These are phyloP conservation scores for Apium graveolens DNA, from an alignment of 129 eudicot genomes.

Conservation along the genomic window DNA sequence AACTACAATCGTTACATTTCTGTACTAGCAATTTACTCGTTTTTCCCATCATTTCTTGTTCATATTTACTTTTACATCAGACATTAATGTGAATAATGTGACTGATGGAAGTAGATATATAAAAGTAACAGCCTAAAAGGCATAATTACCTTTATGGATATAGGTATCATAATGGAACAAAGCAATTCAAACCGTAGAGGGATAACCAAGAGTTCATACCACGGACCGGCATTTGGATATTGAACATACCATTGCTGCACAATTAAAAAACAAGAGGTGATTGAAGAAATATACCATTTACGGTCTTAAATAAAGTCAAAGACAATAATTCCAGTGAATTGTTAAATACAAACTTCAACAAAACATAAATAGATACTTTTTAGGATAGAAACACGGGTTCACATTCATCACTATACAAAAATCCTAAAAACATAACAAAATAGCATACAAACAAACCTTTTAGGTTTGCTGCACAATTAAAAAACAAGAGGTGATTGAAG, in stretches of 20 bases:
- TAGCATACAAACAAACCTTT: constrained; percentile 43
- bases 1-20: neutral
- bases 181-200: constrained; percentile 97
- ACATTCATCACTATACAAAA: neutral
- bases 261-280: too few species aligned
- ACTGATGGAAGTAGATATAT: neutral
- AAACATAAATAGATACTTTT: neutral
- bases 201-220: constrained; percentile 88
- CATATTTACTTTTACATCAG: neutral
- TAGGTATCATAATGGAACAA: constrained; percentile 99
- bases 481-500: neutral
- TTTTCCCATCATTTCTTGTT: neutral
- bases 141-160: constrained; percentile 74
- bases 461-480: too few species aligned
- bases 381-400: neutral
- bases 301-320: neutral
- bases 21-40: neutral
- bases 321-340: neutral
- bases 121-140: constrained; percentile 1
- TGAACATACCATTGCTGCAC: constrained; percentile 94
- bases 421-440: neutral
- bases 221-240: constrained; percentile 85
- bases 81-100: neutral
- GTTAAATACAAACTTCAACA: neutral
- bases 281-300: neutral